phyloP scores from a whole-genome alignment of 2,329 filamentous ascomycete genomes.

The Scopulariopsis brevicaulis region DNA sequence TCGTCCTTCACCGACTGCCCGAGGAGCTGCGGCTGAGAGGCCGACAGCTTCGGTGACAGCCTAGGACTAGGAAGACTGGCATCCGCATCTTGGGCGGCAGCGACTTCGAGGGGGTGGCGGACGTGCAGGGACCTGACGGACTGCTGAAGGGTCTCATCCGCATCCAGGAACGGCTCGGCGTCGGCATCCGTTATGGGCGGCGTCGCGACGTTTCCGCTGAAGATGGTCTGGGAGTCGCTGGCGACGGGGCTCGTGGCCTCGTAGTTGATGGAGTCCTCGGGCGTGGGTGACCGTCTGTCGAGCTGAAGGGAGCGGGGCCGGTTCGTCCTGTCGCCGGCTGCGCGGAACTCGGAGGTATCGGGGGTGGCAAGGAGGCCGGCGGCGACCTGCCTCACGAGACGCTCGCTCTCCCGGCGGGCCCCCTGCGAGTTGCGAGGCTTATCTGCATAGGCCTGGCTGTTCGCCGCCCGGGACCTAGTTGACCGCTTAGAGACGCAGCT shows the following conservation, averaged over 20 bases:
- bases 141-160: conserved; percentile 35
- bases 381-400: conserved; percentile 8
- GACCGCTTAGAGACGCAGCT: conserved; percentile 3
- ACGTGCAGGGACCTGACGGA: conserved; percentile 30
- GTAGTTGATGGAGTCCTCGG: background rate
- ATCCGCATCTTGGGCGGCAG: conserved; percentile 49
- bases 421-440: conserved; percentile 19
- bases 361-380: conserved; percentile 40
- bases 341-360: conserved; percentile 38
- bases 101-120: background rate
- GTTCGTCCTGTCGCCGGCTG: background rate
- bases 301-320: background rate
- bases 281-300: conserved; percentile 3
- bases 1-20: conserved; percentile 17
- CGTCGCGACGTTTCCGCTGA: conserved; percentile 56
- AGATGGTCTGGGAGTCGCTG: conserved; percentile 47
- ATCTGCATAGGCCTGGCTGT: conserved; percentile 14
- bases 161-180: conserved; percentile 44
- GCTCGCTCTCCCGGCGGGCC: conserved; percentile 6
- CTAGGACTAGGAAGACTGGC: conserved; percentile 91
- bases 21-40: conserved; percentile 40
- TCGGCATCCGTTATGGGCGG: conserved; percentile 68
- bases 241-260: conserved; percentile 12
- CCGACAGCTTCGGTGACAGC: conserved; percentile 80
- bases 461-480: background rate